Base-by-base conservation (phyloP, 352 stramenopile genomes). In the Globisporangium solare region DNA sequence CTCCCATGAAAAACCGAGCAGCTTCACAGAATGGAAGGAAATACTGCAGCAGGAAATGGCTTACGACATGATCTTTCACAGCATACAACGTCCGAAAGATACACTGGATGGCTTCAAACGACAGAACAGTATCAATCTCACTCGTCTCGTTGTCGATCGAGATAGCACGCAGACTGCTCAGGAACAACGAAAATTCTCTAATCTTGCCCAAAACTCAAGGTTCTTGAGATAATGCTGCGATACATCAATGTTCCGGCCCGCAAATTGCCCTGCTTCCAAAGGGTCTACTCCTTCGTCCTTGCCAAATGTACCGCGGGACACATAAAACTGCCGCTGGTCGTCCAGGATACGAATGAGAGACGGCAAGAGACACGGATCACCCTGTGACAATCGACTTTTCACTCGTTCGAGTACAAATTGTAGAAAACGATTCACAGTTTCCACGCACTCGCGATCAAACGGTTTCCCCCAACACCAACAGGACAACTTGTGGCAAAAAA, bases 281-380 rank as follows among this genome's bases (percentile, higher is more conserved):
- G 6, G 17, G 22, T 20, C 21, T 17, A 32, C 13, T 43, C 46
- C 56, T 20, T 46, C 51, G 17, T 60, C 63, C 13, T 20, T 47
- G 1, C 7, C 27, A 6, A 40, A 51, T 5, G 31, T 48, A 2
- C 54, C 47, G 24, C 71, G 60, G n/a, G 73, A 76, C 1, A 72
- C 48, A 56, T 90, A 92, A 39, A 92, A 92, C 20, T 63, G 56
- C 1, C 70, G 64, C 46, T 86, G 71, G 0, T 79, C 74, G 22
- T 92, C 83, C 5, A 92, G 48, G 32, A 88, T 73, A 8, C 76
- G 68, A 17, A 72, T 54, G 11, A 91, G 64, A 48, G 71, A 79
- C 32, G 63, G 68, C 14, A 86, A 51, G 14, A 79, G 65, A 47
- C 45, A 76, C 0, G 61, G 49, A 21, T 88, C 77, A 11, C 74